Conservation (phyloP, 2,329 filamentous ascomycete genomes). For the Clonostachys sp. region DNA sequence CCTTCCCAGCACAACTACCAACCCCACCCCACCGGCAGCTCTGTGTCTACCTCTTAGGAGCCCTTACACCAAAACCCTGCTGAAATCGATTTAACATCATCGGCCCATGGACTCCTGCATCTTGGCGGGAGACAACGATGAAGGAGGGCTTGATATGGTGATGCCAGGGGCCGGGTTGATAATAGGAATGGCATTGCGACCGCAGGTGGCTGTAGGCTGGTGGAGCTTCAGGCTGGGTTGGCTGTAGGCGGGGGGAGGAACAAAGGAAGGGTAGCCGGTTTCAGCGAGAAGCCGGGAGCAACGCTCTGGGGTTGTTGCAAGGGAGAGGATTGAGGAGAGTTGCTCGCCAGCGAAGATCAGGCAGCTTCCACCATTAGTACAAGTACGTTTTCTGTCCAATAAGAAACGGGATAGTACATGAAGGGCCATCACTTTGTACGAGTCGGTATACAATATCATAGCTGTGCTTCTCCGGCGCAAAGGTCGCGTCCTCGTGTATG, state of each 20-base stretch:
- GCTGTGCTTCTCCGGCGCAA: too few relatives aligned
- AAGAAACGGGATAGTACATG: too few relatives aligned
- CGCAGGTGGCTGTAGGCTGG: conserved; percentile 83
- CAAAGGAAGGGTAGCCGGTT: conserved; percentile 63
- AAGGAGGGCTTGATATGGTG: conserved; percentile 82
- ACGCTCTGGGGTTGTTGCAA: conserved; percentile 81
- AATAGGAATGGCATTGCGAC: conserved; percentile 94
- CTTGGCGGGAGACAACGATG: conserved; percentile 59
- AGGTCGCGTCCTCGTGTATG: too few relatives aligned
- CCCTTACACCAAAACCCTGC: too few relatives aligned
- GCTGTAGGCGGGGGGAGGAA: conserved; percentile 58
- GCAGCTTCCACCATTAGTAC: too few relatives aligned
- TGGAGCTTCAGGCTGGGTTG: conserved; percentile 68
- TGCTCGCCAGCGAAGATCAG: conserved; percentile 85
- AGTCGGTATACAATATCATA: too few relatives aligned
- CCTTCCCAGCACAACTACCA: too few relatives aligned
- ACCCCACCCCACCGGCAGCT: too few relatives aligned
- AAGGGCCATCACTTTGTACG: too few relatives aligned
- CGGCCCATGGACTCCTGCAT: conserved; percentile 51
- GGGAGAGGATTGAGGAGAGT: conserved; percentile 87
- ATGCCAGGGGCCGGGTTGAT: conserved; percentile 92
- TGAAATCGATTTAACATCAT: conserved; percentile 41
- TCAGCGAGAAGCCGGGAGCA: conserved; percentile 71
- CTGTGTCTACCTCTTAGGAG: too few relatives aligned
- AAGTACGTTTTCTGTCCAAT: too few relatives aligned